phyloP scores from a whole-genome alignment of 768 basidiomycete genomes.

The Termitomyces sp. region DNA sequence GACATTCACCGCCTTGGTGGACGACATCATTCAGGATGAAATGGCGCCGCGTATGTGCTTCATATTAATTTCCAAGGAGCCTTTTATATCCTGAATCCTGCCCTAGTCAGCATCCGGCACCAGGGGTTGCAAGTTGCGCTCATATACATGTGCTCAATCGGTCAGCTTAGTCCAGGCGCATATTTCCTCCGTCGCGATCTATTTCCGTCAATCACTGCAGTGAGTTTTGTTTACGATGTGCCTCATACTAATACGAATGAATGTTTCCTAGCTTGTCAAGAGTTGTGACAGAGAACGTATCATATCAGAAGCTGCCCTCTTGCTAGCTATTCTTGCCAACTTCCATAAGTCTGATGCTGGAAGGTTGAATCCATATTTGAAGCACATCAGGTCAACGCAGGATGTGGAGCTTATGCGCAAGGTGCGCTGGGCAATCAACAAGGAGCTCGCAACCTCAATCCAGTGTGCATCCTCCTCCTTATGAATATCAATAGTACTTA shows the following conservation, averaged over 20 bases:
- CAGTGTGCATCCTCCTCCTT: constrained; percentile 31
- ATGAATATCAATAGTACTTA: not conserved
- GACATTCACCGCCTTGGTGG: constrained; percentile 46
- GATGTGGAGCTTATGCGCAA: constrained; percentile 52
- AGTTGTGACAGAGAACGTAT: constrained; percentile 48
- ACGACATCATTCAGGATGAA: constrained; percentile 40
- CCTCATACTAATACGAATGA: not conserved
- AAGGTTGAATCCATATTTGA: constrained; percentile 62
- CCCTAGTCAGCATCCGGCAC: constrained; percentile 44
- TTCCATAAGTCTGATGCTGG: constrained; percentile 72
- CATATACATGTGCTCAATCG: constrained; percentile 53
- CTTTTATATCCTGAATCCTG: not conserved
- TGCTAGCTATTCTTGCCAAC: constrained; percentile 61
- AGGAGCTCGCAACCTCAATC: constrained; percentile 43
- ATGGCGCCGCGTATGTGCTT: constrained; percentile 36
- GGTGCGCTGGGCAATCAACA: constrained; percentile 53
- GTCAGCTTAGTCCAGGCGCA: constrained; percentile 64
- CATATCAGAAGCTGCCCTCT: constrained; percentile 54
- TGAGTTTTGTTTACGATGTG: constrained; percentile 19
- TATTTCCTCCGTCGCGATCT: constrained; percentile 63
- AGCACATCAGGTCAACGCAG: constrained; percentile 39
- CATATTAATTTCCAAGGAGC: not conserved
- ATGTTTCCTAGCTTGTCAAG: constrained; percentile 43
- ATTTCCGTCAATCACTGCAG: constrained; percentile 48
- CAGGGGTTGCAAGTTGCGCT: constrained; percentile 52